Evolutionary conservation across 2,329 filamentous ascomycete species (phyloP), one percentile per base, ranked within the genome.

Genomic region (Cladosporium halotolerans): DNA sequence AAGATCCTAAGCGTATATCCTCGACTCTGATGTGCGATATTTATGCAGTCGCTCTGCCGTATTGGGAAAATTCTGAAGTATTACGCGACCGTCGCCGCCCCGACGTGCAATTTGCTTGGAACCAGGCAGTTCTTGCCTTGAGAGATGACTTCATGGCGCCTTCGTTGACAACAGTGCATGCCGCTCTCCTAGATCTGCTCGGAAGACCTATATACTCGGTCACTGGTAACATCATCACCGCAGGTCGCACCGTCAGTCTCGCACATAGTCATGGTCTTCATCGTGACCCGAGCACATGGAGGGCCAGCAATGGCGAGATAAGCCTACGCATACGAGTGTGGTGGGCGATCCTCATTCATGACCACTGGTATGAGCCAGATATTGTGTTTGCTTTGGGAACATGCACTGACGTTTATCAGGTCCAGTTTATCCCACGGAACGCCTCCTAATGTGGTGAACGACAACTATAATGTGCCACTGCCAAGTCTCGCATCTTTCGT

Each of bases 291-390:
- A 74, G 72, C 3, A 70, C 72, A 53, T 81, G 78, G 78, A 76
- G 75, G 43, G 70, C 79, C 1, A 73, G 74, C 1, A 70, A 70
- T 1, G 67, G 70, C 33, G 79, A 81, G 57, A 80, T 79, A 58
- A 70, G 73, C 8, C 66, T 77, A 13, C 71, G 79, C 6, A 75
- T 77, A 31, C 74, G 76, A 2, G 63, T 79, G 3, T 81, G 79
- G 76, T 81, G 79, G 79, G 78, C 75, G 4, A 75, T 80, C 2
- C 68, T 81, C 2, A 77, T 81, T 38, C 78, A 79, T 53, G 79
- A 81, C 63, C 73, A 77, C 39, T 82, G 79, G 73, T 74, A 32
- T 31, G 54, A 28, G 7, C 7, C 23, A 41, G 19, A 11, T 11
- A 9, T 4, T 23, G 9, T 53, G 33, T 13, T n/a, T 31, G 16